Base-by-base conservation (phyloP, 2,329 filamentous ascomycete species). In the Aspergillus fumigatus region DNA sequence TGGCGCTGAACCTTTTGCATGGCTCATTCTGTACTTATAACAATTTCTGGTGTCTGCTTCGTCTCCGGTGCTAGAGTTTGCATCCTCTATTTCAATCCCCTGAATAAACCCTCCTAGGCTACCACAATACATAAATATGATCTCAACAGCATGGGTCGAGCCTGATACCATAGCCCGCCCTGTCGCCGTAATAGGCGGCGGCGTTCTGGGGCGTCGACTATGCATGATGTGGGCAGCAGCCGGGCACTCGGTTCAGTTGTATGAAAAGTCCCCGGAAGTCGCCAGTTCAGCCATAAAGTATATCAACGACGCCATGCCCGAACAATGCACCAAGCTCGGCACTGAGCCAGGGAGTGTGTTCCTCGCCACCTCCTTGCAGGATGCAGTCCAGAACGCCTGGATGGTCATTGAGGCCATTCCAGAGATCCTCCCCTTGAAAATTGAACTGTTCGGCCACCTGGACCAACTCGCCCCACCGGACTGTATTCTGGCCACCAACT, bases 341-440 rank as follows among this genome's bases (percentile, higher is more conserved):
- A 65, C 59, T 0, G 43, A 50, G 4, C 50, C 54, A 26, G 56
- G 41, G 14, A 23, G 5, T 4, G 43, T 23, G 26, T 21, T 23
- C 11, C n/a, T 23, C 8, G 21, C 10, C 4, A 14, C 9, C 9
- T 47, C 43, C 0, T 2, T 83, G 1, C 56, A 70, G 6, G 51
- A 60, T 0, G 77, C 79, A 0, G 75, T 83, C 3, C 54, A 65
- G 0, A 67, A 79, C 43, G 76, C 80, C 1, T 84, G 79, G 81
- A 70, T 82, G 3, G 78, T 82, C 11, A 75, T 82, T 58, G 82
- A 82, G 65, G 79, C 76, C 11, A 75, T 84, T 0, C 81, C 80
- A 0, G 82, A 82, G 63, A 77, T 73, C 51, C 69, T 82, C 7
- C 61, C 72, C 3, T 62, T 81, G 29, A 84, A 84, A 66, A 76